phyloP scores from a whole-genome alignment of 306 rosid species.

The Fagus sylvatica region DNA sequence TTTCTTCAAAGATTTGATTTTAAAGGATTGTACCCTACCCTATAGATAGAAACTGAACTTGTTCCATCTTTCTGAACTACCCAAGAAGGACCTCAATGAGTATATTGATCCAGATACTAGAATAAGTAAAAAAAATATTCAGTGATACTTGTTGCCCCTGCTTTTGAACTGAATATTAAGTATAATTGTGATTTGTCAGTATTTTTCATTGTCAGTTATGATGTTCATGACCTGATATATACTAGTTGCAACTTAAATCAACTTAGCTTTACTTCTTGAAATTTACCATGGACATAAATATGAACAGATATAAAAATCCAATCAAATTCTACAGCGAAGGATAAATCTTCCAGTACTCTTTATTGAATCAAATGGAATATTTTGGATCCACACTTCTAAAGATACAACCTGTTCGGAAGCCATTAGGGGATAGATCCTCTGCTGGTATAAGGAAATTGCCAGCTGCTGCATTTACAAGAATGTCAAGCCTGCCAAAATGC shows the following conservation, averaged over 20 bases:
- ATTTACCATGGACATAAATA: background rate
- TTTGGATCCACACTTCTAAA: background rate
- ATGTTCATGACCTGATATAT: background rate
- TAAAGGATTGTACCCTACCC: background rate
- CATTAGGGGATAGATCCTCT: constrained; percentile 91
- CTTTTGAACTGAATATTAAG: background rate
- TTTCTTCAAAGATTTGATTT: background rate
- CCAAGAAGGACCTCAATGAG: background rate
- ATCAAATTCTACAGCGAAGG: too few species aligned
- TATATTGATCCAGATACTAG: background rate
- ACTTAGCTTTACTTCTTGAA: background rate
- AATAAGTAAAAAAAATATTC: background rate
- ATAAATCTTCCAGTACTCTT: background rate
- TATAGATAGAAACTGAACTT: background rate
- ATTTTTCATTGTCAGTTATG: background rate
- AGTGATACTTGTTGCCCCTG: background rate
- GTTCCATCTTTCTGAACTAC: background rate
- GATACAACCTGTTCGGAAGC: constrained; percentile 79
- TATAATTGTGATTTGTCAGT: background rate
- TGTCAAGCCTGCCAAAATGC: constrained; percentile 76
- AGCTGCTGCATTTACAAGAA: constrained; percentile 90
- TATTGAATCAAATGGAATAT: background rate
- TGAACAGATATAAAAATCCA: background rate
- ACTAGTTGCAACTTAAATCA: background rate
- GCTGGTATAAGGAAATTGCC: constrained; percentile 80